phyloP scores from a whole-genome alignment of 306 rosid genomes.

The Astragalus glycyphyllos region DNA sequence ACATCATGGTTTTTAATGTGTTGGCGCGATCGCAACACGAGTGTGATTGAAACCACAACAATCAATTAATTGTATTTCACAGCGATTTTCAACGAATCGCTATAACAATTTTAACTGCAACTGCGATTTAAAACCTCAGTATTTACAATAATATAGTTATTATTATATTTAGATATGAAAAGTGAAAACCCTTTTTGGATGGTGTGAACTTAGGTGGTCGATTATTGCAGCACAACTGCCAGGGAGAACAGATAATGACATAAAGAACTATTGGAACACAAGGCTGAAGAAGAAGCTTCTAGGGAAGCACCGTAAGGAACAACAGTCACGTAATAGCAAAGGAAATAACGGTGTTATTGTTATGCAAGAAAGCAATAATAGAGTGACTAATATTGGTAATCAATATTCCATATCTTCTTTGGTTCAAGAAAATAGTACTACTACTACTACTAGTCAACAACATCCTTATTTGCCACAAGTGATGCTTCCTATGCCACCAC shows the following conservation, averaged over 20 bases:
- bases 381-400: slow-evolving; percentile 33
- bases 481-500: slow-evolving; percentile 49
- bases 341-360: slow-evolving; percentile 7
- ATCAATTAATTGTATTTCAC: too few species aligned
- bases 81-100: too few species aligned
- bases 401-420: slow-evolving; percentile 39
- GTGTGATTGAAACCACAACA: too few species aligned
- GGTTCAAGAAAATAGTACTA: slow-evolving; percentile 32
- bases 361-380: slow-evolving; percentile 49
- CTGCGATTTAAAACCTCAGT: not conserved
- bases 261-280: slow-evolving; percentile 98
- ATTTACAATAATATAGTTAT: not conserved
- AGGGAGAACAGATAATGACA: slow-evolving; percentile 92
- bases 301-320: slow-evolving; percentile 77
- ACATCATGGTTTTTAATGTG: too few species aligned
- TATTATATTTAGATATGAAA: not conserved
- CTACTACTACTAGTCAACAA: slow-evolving; percentile 42
- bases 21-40: too few species aligned
- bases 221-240: slow-evolving; percentile 95
- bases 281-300: slow-evolving; percentile 88
- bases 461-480: slow-evolving; percentile 64
- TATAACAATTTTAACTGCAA: too few species aligned
- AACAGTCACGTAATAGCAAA: slow-evolving; percentile 50
- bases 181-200: slow-evolving; percentile 3
- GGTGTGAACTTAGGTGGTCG: slow-evolving; percentile 69